Percentiles rank a stretch among this genome's conserved stretches.
Conservation (phyloP, 768 basidiomycete species). For the Naganishia onofrii region DNA sequence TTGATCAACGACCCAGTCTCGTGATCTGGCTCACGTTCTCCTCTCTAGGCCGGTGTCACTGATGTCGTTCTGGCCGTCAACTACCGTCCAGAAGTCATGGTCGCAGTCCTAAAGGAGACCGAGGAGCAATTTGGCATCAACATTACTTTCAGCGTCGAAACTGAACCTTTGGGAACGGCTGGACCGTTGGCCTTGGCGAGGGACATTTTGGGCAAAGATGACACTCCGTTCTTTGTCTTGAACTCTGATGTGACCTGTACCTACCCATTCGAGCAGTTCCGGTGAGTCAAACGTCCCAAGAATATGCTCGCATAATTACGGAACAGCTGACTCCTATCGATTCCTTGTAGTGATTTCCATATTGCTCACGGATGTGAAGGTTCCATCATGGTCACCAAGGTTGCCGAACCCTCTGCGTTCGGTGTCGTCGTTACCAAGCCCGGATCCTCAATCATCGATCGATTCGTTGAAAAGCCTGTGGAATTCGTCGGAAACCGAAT, state of each 20-base stretch:
- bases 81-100: conserved; percentile 58
- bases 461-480: conserved; percentile 58
- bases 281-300: conserved; percentile 36
- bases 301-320: background rate
- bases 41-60: conserved; percentile 54
- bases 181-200: conserved; percentile 56
- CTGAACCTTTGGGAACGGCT: conserved; percentile 57
- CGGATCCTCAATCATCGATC: conserved; percentile 55
- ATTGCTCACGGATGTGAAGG: conserved; percentile 55
- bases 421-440: conserved; percentile 57
- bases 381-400: conserved; percentile 58
- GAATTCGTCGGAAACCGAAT: conserved; percentile 58
- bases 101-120: conserved; percentile 55
- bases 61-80: conserved; percentile 58
- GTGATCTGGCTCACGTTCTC: background rate
- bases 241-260: conserved; percentile 58
- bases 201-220: conserved; percentile 56
- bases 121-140: conserved; percentile 56
- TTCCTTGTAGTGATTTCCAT: conserved; percentile 53
- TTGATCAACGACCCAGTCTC: background rate
- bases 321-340: conserved; percentile 13
- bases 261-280: conserved; percentile 57
- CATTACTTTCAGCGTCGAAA: conserved; percentile 57
- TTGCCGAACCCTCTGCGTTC: conserved; percentile 57
- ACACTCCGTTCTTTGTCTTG: conserved; percentile 58